Percentiles rank a stretch among this genome's conserved stretches.
phyloP scores from a whole-genome alignment of 2,329 filamentous ascomycete species.

The Elsinoe perseae region DNA sequence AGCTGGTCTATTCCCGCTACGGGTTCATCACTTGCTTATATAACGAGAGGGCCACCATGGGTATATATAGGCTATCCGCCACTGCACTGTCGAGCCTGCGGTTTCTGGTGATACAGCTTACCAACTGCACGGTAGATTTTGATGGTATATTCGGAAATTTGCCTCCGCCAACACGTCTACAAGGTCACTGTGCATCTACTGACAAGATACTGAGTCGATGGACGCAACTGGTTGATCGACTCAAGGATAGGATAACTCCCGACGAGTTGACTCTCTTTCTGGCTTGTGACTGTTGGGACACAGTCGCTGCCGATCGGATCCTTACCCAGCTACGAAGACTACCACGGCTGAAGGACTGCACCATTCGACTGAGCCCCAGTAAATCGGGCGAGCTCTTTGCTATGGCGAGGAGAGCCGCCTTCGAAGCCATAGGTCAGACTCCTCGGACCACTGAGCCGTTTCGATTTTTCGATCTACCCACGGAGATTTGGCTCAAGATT shows the following conservation, averaged over 20 bases:
- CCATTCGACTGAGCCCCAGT: background rate
- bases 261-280: background rate
- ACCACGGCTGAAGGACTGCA: background rate
- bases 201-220: background rate
- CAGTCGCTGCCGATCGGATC: background rate
- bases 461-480: background rate
- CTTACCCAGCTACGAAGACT: background rate
- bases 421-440: background rate
- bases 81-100: background rate
- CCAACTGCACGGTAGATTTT: background rate
- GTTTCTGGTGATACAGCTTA: background rate
- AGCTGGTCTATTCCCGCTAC: background rate
- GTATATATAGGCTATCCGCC: background rate
- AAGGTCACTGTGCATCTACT: background rate
- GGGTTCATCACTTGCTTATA: background rate
- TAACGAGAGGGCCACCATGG: background rate
- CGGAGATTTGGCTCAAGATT: background rate
- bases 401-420: background rate
- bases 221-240: background rate
- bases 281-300: background rate
- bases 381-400: background rate
- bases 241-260: background rate
- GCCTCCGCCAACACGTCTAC: background rate
- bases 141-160: background rate
- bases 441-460: background rate